A percentile compares a stretch with the other conserved stretches of the same genome.
Conservation (phyloP, 495 filamentous ascomycete species). For the Letharia columbiana region DNA sequence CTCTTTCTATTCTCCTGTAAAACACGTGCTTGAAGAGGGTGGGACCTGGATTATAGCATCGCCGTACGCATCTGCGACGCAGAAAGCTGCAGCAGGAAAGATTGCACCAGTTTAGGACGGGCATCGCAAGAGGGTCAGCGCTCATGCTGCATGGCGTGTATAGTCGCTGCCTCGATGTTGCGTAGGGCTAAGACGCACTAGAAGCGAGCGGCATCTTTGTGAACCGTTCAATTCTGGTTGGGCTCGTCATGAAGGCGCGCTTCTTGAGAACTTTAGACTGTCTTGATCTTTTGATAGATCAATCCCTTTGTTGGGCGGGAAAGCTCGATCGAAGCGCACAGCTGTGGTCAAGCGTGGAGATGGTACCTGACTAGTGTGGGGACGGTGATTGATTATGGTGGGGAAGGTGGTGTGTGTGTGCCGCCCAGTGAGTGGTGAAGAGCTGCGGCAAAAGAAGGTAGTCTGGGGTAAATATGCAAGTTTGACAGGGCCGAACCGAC, state of each 20-base stretch:
- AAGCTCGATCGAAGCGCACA: neutral
- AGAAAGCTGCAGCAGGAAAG: neutral
- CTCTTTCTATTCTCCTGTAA: neutral
- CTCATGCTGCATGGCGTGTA: neutral
- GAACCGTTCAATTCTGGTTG: neutral
- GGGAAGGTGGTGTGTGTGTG: neutral
- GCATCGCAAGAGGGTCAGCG: neutral
- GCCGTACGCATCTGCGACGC: neutral
- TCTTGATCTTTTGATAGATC: neutral
- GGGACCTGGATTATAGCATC: neutral
- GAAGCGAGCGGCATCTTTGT: neutral
- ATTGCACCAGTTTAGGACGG: neutral
- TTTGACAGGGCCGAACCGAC: neutral
- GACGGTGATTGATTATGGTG: neutral
- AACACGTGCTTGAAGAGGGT: neutral
- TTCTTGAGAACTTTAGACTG: neutral
- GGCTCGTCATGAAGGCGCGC: neutral
- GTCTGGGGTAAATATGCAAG: constrained; percentile 4
- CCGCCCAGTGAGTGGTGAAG: neutral
- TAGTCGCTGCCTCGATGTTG: neutral
- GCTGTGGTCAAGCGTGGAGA: neutral
- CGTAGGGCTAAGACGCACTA: neutral
- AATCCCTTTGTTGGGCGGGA: neutral
- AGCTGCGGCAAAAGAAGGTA: neutral
- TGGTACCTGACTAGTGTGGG: neutral